Evolutionary conservation across 257 asterid species (phyloP).

Genomic region (Apocynum venetum): DNA sequence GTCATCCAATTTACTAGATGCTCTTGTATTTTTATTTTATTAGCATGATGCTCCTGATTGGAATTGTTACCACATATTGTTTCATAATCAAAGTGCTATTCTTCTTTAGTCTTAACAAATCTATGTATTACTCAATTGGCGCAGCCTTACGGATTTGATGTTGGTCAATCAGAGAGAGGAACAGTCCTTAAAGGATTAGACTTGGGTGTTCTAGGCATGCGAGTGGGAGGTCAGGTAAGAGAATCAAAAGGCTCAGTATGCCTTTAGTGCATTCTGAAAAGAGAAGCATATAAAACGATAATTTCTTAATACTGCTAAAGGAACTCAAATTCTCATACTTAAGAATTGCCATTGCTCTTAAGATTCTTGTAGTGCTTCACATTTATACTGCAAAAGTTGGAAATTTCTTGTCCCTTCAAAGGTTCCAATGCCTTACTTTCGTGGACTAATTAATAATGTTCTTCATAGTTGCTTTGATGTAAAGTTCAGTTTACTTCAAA

Average conservation of each 20-base stretch:
- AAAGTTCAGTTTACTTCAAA: background rate
- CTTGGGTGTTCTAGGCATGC: conserved; percentile 93
- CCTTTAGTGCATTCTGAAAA: background rate
- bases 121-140: conserved; percentile 9
- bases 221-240: conserved; percentile 95
- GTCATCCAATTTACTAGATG: background rate
- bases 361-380: background rate
- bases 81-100: background rate
- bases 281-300: background rate
- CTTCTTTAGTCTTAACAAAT: conserved; percentile 7
- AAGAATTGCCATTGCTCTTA: background rate
- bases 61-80: background rate
- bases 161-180: conserved; percentile 88
- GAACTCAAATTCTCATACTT: background rate
- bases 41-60: background rate
- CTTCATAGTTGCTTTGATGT: background rate
- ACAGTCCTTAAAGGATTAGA: conserved; percentile 86
- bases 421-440: background rate
- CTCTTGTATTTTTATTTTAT: background rate
- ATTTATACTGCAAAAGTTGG: background rate
- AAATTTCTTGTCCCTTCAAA: background rate
- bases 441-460: background rate
- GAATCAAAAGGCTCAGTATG: conserved; percentile 10
- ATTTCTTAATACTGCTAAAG: background rate
- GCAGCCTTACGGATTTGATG: conserved; percentile 96